A percentile compares a stretch with the other conserved stretches of the same genome.
phyloP scores from a whole-genome alignment of 139 green algal genomes.

The Tetratostichococcus sp. region DNA sequence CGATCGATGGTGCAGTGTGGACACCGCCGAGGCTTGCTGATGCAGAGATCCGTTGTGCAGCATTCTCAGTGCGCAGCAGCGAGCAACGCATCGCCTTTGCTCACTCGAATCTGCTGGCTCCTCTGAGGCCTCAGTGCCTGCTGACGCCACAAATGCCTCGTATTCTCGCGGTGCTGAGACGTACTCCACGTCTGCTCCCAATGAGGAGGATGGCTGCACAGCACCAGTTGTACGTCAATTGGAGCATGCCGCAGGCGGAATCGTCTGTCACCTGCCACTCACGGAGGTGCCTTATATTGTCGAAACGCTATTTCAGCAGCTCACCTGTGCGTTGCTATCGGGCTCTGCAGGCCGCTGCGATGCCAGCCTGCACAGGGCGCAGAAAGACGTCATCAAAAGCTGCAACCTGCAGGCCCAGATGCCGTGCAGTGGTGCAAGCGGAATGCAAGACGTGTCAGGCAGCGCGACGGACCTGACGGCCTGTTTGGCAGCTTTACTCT shows the following conservation, averaged over 20 bases:
- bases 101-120: neutral
- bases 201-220: neutral
- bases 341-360: constrained; percentile 1
- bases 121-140: neutral
- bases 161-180: constrained; percentile 54
- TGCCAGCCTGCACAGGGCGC: neutral
- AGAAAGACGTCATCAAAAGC: neutral
- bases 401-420: neutral
- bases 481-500: constrained; percentile 15
- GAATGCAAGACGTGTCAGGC: neutral
- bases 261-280: no score
- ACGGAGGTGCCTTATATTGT: no score
- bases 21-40: no score
- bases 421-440: neutral
- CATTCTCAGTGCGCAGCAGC: no score
- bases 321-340: neutral
- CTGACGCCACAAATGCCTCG: constrained; percentile 2
- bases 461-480: constrained; percentile 5
- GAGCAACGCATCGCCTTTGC: neutral
- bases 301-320: no score
- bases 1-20: no score
- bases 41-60: no score
- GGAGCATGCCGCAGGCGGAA: no score
- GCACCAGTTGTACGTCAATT: no score
- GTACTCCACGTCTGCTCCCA: constrained; percentile 51